phyloP scores from a whole-genome alignment of 1,284 basidiomycete species.

The Schizophyllum amplum region DNA sequence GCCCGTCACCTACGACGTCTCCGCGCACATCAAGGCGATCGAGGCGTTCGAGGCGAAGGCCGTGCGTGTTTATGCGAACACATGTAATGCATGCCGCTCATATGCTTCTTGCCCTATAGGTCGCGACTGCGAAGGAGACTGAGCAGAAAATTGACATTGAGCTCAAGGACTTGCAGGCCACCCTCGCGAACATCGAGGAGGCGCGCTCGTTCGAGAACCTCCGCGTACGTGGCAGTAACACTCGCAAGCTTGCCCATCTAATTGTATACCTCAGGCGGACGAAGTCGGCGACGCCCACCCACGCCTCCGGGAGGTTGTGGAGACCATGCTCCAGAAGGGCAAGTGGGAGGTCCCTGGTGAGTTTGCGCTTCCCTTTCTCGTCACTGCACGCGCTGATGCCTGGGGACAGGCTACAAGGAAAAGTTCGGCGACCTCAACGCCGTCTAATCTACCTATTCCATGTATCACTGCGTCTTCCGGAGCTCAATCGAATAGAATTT shows the following conservation, averaged over 20 bases:
- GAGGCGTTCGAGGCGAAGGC: slow-evolving; percentile 97
- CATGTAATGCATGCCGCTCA: slow-evolving; percentile 2
- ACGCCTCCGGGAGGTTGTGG: slow-evolving; percentile 86
- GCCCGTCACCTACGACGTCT: slow-evolving; percentile 94
- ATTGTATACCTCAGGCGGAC: slow-evolving; percentile 46
- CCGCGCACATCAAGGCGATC: slow-evolving; percentile 89
- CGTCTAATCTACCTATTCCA: slow-evolving; percentile 47
- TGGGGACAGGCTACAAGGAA: slow-evolving; percentile 71
- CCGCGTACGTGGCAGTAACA: slow-evolving; percentile 45
- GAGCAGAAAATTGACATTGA: slow-evolving; percentile 89
- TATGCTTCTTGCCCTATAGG: slow-evolving; percentile 35
- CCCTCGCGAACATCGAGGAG: slow-evolving; percentile 95
- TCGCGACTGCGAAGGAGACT: slow-evolving; percentile 88
- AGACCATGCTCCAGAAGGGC: slow-evolving; percentile 98
- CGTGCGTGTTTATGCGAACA: slow-evolving; percentile 47
- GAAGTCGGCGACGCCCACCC: slow-evolving; percentile 93
- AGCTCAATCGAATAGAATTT: not conserved
- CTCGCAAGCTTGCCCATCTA: slow-evolving; percentile 1
- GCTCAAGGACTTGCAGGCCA: slow-evolving; percentile 87
- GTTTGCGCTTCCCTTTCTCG: slow-evolving; percentile 16
- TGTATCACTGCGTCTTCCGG: not conserved
- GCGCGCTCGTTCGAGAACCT: slow-evolving; percentile 97
- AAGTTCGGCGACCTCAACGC: slow-evolving; percentile 89
- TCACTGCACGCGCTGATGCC: slow-evolving; percentile 7
- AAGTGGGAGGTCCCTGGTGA: slow-evolving; percentile 94